phyloP scores from a whole-genome alignment of 768 basidiomycete species.

The Asterophora parasitica region DNA sequence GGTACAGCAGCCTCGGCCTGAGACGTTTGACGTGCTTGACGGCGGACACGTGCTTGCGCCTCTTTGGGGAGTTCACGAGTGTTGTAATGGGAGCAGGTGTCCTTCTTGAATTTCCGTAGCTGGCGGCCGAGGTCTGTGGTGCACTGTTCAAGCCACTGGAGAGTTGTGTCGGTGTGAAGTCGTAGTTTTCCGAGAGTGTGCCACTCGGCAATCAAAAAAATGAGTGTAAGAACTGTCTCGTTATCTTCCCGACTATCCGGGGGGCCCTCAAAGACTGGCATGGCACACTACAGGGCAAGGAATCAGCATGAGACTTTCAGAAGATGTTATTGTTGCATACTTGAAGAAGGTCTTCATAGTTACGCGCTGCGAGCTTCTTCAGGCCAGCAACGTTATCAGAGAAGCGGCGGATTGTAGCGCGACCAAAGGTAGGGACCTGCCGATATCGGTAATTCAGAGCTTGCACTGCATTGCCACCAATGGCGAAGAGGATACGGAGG shows the following conservation, averaged over 20 bases:
- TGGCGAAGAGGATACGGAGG: slow-evolving; percentile 16
- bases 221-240: slow-evolving; percentile 10
- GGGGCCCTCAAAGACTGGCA: slow-evolving; percentile 12
- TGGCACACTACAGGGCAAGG: slow-evolving; percentile 2
- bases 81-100: slow-evolving; percentile 6
- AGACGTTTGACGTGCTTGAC: not conserved
- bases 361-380: slow-evolving; percentile 19
- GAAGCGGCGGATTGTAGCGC: slow-evolving; percentile 20
- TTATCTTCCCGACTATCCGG: slow-evolving; percentile 12
- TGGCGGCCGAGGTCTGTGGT: slow-evolving; percentile 11
- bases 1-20: too few species aligned
- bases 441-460: slow-evolving; percentile 15
- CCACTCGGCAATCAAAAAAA: slow-evolving; percentile 20
- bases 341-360: slow-evolving; percentile 30
- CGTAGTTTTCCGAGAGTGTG: slow-evolving; percentile 22
- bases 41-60: slow-evolving; percentile 1
- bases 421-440: slow-evolving; percentile 11
- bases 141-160: slow-evolving; percentile 1
- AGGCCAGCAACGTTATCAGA: slow-evolving; percentile 18
- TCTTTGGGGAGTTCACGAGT: slow-evolving; percentile 12
- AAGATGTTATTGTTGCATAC: slow-evolving; percentile 9
- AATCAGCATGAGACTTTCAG: not conserved
- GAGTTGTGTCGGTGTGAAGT: slow-evolving; percentile 12
- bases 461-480: slow-evolving; percentile 5
- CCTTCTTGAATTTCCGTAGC: slow-evolving; percentile 4